Evolutionary conservation across 495 filamentous ascomycete species (phyloP), one percentile per base, ranked within the genome.

Genomic region (Daldinia concentrica): DNA sequence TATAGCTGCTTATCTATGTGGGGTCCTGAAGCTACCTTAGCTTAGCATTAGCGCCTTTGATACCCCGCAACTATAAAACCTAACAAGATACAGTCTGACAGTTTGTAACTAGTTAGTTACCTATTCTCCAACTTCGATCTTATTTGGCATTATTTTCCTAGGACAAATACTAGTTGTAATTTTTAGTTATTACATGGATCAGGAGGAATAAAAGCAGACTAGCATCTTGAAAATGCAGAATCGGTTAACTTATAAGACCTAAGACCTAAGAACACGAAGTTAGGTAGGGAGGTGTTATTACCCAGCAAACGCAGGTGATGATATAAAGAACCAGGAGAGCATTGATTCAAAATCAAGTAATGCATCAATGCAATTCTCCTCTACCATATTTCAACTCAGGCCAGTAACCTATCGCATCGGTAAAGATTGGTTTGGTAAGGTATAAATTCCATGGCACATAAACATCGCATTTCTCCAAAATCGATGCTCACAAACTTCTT

Each of bases 1-100:
- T 66, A 32, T 19, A 22, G 32, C 58, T 66, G 60, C 43, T 48
- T 48, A 48, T 48, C 69, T 67, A 60, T 26, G 69, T 63, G 63
- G 69, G 63, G 63, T 27, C 14, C 22, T 26, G 15, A 14, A 32
- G 24, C 34, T 60, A 34, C 15, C 8, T n/a, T 62, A 48, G 41
- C 50, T 30, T 54, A 30, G 50, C 50, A 54, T 54, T 54, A 30
- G 27, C 50, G 11, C 1, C 50, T 15, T 54, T 30, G 2, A 27
- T 30, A 27, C 50, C 50, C 50, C 50, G 43, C 43, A 45, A 45
- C 41, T 41, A 12, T 17, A n/a, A n/a, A n/a, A n/a, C n/a, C n/a
- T n/a, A n/a, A n/a, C n/a, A n/a, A n/a, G n/a, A n/a, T n/a, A n/a
- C n/a, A n/a, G n/a, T n/a, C n/a, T n/a, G n/a, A n/a, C n/a, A n/a